phyloP scores from a whole-genome alignment of 371 early-diverging fungal genomes.

The Scutellospora calospora region DNA sequence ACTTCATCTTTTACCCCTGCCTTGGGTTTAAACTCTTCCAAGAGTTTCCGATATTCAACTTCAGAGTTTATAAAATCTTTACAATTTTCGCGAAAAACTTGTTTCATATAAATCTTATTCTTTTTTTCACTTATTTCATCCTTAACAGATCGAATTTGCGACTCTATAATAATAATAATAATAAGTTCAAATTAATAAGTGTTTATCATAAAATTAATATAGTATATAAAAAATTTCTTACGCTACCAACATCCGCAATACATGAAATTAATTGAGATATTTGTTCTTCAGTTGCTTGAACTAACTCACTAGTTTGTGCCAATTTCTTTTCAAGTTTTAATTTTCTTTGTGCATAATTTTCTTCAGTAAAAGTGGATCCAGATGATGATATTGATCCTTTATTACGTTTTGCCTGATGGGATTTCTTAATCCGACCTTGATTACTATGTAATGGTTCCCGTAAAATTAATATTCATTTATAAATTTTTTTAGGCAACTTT shows the following conservation, averaged over 20 bases:
- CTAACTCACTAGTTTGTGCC: background rate
- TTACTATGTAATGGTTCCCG: background rate
- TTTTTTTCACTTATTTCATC: constrained; percentile 36
- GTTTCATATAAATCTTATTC: constrained; percentile 41
- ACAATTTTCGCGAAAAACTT: background rate
- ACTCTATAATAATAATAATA: background rate
- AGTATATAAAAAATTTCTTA: background rate
- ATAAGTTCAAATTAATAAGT: background rate
- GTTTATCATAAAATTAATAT: background rate
- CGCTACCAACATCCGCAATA: constrained; percentile 32
- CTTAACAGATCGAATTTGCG: constrained; percentile 4
- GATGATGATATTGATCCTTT: background rate
- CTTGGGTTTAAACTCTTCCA: background rate
- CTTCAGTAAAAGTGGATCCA: background rate
- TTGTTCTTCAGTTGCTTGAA: constrained; percentile 7
- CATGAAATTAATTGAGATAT: background rate
- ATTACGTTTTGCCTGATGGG: constrained; percentile 18
- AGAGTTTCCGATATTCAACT: constrained; percentile 6
- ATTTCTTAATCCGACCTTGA: background rate
- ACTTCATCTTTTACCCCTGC: background rate
- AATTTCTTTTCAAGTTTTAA: constrained; percentile 35
- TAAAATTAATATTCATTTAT: background rate
- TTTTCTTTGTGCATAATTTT: constrained; percentile 10
- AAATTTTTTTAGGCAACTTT: background rate
- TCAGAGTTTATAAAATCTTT: background rate